Evolutionary conservation across 164 flowering plant species (phyloP), one percentile per base, ranked within the genome.

Genomic region (Chimonanthus salicifolius): DNA sequence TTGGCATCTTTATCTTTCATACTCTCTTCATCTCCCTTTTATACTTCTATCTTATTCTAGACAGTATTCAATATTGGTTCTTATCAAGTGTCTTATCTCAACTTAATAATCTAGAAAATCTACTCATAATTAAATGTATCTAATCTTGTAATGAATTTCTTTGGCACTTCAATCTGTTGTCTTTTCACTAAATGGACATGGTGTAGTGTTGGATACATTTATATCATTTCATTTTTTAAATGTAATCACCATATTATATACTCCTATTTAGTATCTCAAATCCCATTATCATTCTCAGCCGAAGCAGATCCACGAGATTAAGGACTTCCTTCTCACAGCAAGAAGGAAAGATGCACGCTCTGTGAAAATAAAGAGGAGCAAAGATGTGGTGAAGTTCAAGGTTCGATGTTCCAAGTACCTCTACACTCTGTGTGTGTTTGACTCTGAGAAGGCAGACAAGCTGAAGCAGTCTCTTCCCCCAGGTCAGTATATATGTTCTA

Each of bases 401-500:
- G 95, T 88, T 50, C 86, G 94, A 21, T 89, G 93, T 83, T 87
- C 93, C 73, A 87, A 83, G 83, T 90, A 88, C 81, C 85, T 88
- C 18, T 90, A 88, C 88, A 90, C 94, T 0, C 82, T 88, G 1
- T 88, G 94, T 58, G 90, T 90, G 58, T 83, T 85, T 72, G 94
- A 90, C 76, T 49, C 85, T 0, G 92, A 90, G 84, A 90, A 88
- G 80, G 92, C 94, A 51, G 89, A 88, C 72, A 90, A 90, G 85
- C 77, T 90, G 90, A 90, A 90, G 87, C 94, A 88, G 66, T 90
- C 94, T n/a, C 94, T 90, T 80, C 94, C 92, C 16, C 94, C 92
- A 82, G 90, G 92, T 89, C 58, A 63, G 76, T 69, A 6, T 50
- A 16, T 49, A 51, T 20, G 13, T 20, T 33, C 45, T 33, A 33